Base-by-base conservation (phyloP, 371 early-diverging fungal genomes). In the Circinella umbellata region DNA sequence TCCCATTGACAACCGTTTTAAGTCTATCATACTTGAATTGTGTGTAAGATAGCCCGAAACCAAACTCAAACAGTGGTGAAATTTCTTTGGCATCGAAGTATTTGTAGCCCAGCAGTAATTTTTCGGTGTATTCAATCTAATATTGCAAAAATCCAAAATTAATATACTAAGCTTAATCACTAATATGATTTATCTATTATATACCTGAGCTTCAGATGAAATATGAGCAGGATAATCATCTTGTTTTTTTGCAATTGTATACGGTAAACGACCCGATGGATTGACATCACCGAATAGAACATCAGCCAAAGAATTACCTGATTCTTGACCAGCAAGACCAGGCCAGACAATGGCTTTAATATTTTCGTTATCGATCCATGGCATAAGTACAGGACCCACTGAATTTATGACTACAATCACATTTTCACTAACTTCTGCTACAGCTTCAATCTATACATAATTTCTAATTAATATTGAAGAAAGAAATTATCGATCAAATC, bases 331-430 rank as follows among this genome's bases (percentile, higher is more conserved):
- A 18, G 85, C 85, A 51, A 82, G 63, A 53, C 82, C 79, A 34
- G 89, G 83, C 70, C 80, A 82, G 9, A 90, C 68, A 37, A 90
- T 78, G 15, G 88, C 88, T 55, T 79, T 86, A 54, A 84, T 78
- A 57, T 87, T 83, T 35, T 88, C 83, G 71, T 88, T 82, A 63
- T 80, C 64, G 61, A 79, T 64, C 88, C 88, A 90, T 3, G 80
- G 83, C 85, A 89, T 86, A 61, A 78, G 62, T 14, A 89, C 84
- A 64, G 90, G 75, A 14, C 88, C 89, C 18, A 85, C 86, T 36
- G 80, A 73, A 74, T 89, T 87, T 4, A 89, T 73, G 4, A 91
- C 87, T 20, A 91, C 90, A 54, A 90, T 75, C 1, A 85, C 85
- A 53, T 88, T 91, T 5, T 74, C 59, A 67, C 85, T 84, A 18